Evolutionary conservation across 1,284 basidiomycete genomes (phyloP).

Genomic region (Apiotrichum mycotoxinovorans): DNA sequence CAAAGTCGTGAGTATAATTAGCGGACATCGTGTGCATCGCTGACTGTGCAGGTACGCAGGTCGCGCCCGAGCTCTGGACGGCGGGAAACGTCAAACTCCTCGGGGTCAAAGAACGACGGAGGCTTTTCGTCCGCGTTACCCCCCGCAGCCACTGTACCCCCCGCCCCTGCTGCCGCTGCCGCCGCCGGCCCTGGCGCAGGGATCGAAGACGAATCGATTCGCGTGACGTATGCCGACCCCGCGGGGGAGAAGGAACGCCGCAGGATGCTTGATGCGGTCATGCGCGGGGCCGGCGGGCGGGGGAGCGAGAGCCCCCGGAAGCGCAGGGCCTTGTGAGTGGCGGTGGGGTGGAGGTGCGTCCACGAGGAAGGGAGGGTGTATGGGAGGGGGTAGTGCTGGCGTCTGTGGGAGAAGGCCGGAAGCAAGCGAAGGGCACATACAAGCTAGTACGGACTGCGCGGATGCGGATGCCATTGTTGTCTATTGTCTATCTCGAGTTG

Average conservation of each 20-base stretch:
- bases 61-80: neutral
- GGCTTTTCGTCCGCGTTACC: too few species aligned
- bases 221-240: conserved; percentile 36
- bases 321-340: conserved; percentile 4
- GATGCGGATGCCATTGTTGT: too few species aligned
- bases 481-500: too few species aligned
- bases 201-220: conserved; percentile 33
- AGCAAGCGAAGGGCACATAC: too few species aligned
- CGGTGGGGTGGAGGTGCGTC: too few species aligned
- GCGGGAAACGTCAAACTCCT: too few species aligned
- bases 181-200: neutral
- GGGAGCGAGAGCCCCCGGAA: conserved; percentile 11
- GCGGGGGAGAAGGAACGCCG: conserved; percentile 33
- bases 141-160: neutral
- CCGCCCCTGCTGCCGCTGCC: neutral
- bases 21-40: too few species aligned
- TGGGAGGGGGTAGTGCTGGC: too few species aligned
- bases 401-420: too few species aligned
- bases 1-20: conserved; percentile 3
- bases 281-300: conserved; percentile 1
- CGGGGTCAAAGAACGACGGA: too few species aligned
- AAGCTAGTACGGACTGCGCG: too few species aligned
- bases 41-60: neutral
- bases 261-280: conserved; percentile 32
- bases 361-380: too few species aligned